phyloP scores from a whole-genome alignment of 2,329 filamentous ascomycete genomes.

The Xylariaceae sp. region DNA sequence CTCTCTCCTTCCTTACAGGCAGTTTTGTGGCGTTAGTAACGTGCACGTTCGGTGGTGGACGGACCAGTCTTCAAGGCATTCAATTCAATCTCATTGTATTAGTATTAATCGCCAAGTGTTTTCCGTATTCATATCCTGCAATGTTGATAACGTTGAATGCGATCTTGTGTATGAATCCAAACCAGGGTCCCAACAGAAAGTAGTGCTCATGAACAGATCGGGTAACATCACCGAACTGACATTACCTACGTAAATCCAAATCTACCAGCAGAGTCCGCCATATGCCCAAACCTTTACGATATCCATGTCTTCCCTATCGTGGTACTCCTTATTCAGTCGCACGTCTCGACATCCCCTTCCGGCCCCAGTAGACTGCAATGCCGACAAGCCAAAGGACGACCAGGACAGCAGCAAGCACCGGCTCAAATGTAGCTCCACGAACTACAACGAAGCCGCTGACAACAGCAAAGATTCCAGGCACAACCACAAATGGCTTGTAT shows the following conservation, averaged over 20 bases:
- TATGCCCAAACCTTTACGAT: not conserved
- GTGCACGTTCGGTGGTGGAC: too few species aligned
- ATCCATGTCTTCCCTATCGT: not conserved
- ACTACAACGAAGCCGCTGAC: slow-evolving; percentile 57
- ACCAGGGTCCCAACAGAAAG: not conserved
- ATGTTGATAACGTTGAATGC: too few species aligned
- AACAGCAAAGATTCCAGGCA: slow-evolving; percentile 49
- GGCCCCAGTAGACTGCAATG: slow-evolving; percentile 37
- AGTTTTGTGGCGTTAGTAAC: too few species aligned
- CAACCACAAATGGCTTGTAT: slow-evolving; percentile 48
- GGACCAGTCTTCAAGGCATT: too few species aligned
- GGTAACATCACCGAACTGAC: not conserved
- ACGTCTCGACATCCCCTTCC: slow-evolving; percentile 13
- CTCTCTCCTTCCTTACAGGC: too few species aligned
- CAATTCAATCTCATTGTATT: too few species aligned
- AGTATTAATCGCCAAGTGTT: too few species aligned
- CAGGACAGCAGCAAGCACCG: slow-evolving; percentile 48
- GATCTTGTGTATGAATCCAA: not conserved
- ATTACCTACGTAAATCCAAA: not conserved
- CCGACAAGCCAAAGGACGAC: slow-evolving; percentile 47
- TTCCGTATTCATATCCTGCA: too few species aligned
- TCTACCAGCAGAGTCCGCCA: not conserved
- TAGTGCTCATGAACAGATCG: not conserved
- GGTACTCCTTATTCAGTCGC: slow-evolving; percentile 2
- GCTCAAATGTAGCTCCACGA: slow-evolving; percentile 55